Conservation (phyloP, 176 grass and related monocot genomes). For the Tillandsia fasciculata region DNA sequence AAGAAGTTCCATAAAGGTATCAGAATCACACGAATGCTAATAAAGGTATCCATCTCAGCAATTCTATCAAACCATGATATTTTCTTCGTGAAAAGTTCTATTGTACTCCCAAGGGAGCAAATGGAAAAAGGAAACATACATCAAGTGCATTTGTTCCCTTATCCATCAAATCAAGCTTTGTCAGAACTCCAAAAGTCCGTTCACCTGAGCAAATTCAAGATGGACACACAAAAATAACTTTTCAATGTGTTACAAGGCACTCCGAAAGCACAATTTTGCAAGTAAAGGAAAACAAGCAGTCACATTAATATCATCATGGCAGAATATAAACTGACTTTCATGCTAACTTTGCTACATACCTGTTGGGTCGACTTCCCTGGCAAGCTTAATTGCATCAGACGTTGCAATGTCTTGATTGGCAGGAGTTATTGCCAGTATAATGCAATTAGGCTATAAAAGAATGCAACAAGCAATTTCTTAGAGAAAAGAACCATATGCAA, state of each 20-base stretch:
- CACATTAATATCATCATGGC: constrained; percentile 3
- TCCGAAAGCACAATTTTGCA: neutral
- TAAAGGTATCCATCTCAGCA: neutral
- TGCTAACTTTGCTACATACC: constrained; percentile 30
- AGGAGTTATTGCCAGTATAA: constrained; percentile 81
- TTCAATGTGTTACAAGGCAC: neutral
- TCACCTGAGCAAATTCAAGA: constrained; percentile 46
- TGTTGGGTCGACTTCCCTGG: constrained; percentile 74
- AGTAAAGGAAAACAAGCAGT: neutral
- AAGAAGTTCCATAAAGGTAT: neutral
- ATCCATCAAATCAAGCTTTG: constrained; percentile 90
- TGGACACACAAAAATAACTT: neutral
- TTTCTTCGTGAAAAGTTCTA: neutral
- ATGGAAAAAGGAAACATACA: constrained; percentile 24
- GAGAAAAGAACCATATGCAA: neutral
- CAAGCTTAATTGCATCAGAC: constrained; percentile 93
- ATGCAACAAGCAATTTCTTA: neutral
- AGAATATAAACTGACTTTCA: neutral
- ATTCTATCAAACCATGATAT: neutral
- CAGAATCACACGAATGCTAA: neutral
- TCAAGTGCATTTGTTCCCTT: constrained; percentile 82
- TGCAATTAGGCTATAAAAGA: constrained; percentile 59
- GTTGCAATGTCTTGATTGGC: constrained; percentile 99
- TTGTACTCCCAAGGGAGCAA: neutral
- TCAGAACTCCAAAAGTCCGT: constrained; percentile 78